A percentile compares a stretch with the other conserved stretches of the same genome.
Evolutionary conservation across 2,329 filamentous ascomycete genomes (phyloP).

Genomic region (Pyrenophora tritici-repentis): DNA sequence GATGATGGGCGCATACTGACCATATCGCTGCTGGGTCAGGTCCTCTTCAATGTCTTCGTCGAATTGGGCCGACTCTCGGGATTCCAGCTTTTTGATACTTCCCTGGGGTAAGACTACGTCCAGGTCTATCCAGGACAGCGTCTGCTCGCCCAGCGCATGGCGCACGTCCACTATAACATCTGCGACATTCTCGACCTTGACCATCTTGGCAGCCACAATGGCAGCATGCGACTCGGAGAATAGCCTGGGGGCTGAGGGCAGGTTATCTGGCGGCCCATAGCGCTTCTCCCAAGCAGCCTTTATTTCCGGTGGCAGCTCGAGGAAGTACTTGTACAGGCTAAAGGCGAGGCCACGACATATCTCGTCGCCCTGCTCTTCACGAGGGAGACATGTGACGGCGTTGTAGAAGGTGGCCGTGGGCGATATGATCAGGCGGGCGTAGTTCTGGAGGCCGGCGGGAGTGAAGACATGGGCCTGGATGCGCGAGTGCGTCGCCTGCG

Average conservation of each 20-base stretch:
- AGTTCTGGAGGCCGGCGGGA: conserved; percentile 85
- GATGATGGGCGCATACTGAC: conserved; percentile 75
- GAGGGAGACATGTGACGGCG: conserved; percentile 85
- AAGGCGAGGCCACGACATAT: conserved; percentile 89
- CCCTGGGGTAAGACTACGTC: conserved; percentile 84
- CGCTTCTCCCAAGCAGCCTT: conserved; percentile 70
- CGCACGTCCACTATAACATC: conserved; percentile 76
- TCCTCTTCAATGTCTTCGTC: conserved; percentile 66
- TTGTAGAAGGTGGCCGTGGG: conserved; percentile 90
- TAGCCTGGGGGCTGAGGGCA: conserved; percentile 68
- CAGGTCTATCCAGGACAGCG: conserved; percentile 82
- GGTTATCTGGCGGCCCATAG: conserved; percentile 58
- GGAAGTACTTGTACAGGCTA: conserved; percentile 91
- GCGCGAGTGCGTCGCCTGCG: conserved; percentile 86
- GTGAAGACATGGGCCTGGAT: conserved; percentile 94
- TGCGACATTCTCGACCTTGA: conserved; percentile 74
- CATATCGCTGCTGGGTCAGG: conserved; percentile 72
- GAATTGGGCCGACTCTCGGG: conserved; percentile 61
- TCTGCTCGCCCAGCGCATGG: conserved; percentile 77
- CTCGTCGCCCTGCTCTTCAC: conserved; percentile 95
- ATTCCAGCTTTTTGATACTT: conserved; percentile 58
- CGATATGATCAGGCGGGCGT: conserved; percentile 87
- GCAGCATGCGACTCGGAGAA: conserved; percentile 94
- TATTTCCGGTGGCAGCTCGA: conserved; percentile 77
- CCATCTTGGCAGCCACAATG: conserved; percentile 83